Evolutionary conservation across 177 flowering plant species (phyloP), one percentile per base, ranked within the genome.

Genomic region (Telopea speciosissima): DNA sequence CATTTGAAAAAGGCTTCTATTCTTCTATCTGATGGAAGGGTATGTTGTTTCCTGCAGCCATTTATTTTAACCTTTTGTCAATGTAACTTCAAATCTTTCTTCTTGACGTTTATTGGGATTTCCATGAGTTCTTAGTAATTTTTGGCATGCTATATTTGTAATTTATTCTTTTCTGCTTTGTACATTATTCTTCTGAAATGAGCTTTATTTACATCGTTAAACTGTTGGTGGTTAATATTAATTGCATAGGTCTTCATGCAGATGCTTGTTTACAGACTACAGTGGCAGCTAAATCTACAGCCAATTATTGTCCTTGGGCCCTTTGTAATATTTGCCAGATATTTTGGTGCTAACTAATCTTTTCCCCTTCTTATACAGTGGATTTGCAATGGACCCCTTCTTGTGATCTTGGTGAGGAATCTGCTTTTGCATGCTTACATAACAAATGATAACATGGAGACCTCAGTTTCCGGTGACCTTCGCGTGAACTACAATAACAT

Each of bases 21-120:
- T 73, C 84, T 88, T 67, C 78, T 95, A 44, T 89, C 84, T 56
- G 99, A 92, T 89, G 91, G 89, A 81, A 90, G 87, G 92, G 99
- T 95, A 85, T 76, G 83, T 54, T 76, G 24, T 58, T 40, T 69
- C 71, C 65, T 73, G 8, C 1, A 14, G 16, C 42, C 45, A n/a
- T 64, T 65, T 74, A 28, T 52, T 23, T 70, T 31, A 68, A 24
- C 16, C 5, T 0, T 5, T 23, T 25, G 17, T 11, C 22, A 42
- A 36, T 72, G 33, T 62, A 62, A 62, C 12, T 24, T 24, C 3
- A 60, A 13, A 12, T 49, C 54, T 49, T 36, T 36, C 40, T 8
- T 36, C 1, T 36, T 8, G 8, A 36, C 6, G 40, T 5, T 36
- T 4, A 36, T 5, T 36, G 40, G 40, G 40, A 36, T 36, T 36